Percentiles rank a stretch among this genome's conserved stretches.
These are phyloP conservation scores for Ulota crispa DNA, from an alignment of 225 moss, liverwort and hornwort genomes.

Conservation along the genomic window DNA sequence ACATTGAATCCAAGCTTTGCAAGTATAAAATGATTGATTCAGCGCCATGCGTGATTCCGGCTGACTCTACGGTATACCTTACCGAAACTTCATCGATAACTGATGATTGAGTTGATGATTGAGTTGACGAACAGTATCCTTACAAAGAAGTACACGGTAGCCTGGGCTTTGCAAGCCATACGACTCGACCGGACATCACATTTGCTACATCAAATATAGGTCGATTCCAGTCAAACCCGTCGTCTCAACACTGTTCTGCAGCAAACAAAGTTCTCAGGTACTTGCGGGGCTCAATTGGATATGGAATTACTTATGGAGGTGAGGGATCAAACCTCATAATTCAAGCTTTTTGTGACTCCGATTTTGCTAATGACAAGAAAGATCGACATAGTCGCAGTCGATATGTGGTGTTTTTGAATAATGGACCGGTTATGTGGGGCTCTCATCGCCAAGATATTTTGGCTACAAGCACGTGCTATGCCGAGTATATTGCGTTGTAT, in stretches of 20 bases:
- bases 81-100: fast-evolving
- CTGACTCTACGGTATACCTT: fast-evolving
- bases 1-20: fast-evolving
- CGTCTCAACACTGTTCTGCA: fast-evolving
- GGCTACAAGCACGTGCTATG: background rate
- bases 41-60: fast-evolving
- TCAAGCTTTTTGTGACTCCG: background rate
- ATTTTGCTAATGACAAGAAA: background rate
- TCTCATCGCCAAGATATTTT: background rate
- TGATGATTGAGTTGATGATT: fast-evolving
- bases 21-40: background rate
- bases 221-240: fast-evolving
- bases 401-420: background rate
- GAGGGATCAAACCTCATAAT: background rate
- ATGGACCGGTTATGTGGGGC: background rate
- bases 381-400: background rate
- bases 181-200: fast-evolving
- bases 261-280: background rate
- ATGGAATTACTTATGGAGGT: background rate
- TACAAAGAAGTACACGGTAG: background rate
- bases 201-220: background rate
- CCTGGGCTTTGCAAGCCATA: background rate
- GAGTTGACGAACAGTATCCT: fast-evolving
- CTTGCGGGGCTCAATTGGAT: background rate
- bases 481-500: background rate